Evolutionary conservation across 306 rosid species (phyloP).

Genomic region (Trichosanthes truncata): DNA sequence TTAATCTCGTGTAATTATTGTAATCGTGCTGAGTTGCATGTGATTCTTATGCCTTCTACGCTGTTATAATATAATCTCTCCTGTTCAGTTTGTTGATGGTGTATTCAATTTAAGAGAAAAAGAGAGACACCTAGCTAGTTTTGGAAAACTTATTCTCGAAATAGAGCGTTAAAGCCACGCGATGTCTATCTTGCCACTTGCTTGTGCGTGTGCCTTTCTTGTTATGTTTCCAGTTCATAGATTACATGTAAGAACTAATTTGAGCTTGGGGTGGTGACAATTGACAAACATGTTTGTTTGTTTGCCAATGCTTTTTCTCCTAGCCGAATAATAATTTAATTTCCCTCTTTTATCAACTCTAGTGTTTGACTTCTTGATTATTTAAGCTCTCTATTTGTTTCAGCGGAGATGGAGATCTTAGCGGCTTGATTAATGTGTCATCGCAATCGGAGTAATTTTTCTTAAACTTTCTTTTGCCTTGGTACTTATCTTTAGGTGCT

Average conservation of each 20-base stretch:
- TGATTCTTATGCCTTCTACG: neutral
- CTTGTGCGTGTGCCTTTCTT: neutral
- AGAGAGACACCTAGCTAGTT: neutral
- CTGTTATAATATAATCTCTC: neutral
- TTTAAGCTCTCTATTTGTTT: constrained; percentile 12
- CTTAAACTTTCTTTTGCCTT: neutral
- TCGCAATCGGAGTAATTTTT: constrained; percentile 23
- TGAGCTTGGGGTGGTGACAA: neutral
- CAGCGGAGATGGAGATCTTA: constrained; percentile 35
- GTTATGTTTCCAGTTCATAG: neutral
- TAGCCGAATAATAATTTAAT: neutral
- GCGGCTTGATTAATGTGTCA: constrained; percentile 14
- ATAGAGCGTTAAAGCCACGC: neutral
- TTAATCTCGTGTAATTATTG: neutral
- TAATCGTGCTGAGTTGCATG: neutral
- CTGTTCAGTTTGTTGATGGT: neutral
- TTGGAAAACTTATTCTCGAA: neutral
- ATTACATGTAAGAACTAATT: neutral
- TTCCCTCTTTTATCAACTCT: neutral
- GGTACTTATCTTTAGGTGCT: neutral
- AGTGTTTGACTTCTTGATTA: neutral
- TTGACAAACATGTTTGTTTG: neutral
- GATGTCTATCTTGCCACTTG: neutral
- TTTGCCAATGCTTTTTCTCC: neutral
- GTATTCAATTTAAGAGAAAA: neutral